A percentile compares a stretch with the other conserved stretches of the same genome.
phyloP scores from a whole-genome alignment of 768 basidiomycete genomes.

The Chalciporus chontae region DNA sequence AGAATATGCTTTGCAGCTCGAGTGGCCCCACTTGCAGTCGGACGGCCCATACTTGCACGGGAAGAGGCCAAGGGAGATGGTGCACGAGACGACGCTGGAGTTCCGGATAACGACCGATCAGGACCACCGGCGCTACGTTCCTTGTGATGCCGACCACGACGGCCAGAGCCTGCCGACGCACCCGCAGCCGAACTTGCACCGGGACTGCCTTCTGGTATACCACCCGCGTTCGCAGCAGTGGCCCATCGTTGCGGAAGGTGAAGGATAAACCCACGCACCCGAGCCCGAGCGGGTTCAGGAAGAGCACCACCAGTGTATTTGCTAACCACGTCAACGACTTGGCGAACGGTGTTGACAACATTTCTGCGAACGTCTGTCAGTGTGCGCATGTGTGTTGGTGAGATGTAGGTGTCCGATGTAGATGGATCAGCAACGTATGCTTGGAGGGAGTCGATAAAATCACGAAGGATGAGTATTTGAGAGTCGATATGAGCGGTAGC shows the following conservation, averaged over 20 bases:
- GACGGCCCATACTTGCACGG: slow-evolving; percentile 20
- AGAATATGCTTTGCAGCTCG: slow-evolving; percentile 79
- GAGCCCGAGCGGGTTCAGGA: slow-evolving; percentile 75
- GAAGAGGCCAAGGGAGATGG: slow-evolving; percentile 30
- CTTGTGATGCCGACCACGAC: slow-evolving; percentile 25
- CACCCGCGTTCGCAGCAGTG: slow-evolving; percentile 31
- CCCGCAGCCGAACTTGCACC: slow-evolving; percentile 37
- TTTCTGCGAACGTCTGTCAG: slow-evolving; percentile 73
- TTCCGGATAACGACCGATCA: slow-evolving; percentile 29
- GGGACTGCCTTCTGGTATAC: slow-evolving; percentile 26
- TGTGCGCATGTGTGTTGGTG: slow-evolving; percentile 57
- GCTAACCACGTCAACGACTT: slow-evolving; percentile 84
- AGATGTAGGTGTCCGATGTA: slow-evolving; percentile 32
- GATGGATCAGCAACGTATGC: slow-evolving; percentile 25
- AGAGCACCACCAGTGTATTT: slow-evolving; percentile 84
- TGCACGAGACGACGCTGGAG: slow-evolving; percentile 34
- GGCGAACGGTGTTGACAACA: slow-evolving; percentile 84
- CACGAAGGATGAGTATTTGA: slow-evolving; percentile 79
- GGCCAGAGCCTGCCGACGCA: slow-evolving; percentile 23
- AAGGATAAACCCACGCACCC: slow-evolving; percentile 75
- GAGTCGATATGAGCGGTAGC: slow-evolving; percentile 85
- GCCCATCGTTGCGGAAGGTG: slow-evolving; percentile 83
- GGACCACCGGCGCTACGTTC: slow-evolving; percentile 40
- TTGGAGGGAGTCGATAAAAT: slow-evolving; percentile 75
- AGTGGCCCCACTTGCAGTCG: slow-evolving; percentile 54